Evolutionary conservation across 2,329 filamentous ascomycete species (phyloP).

Genomic region (Fonsecaea multimorphosa): DNA sequence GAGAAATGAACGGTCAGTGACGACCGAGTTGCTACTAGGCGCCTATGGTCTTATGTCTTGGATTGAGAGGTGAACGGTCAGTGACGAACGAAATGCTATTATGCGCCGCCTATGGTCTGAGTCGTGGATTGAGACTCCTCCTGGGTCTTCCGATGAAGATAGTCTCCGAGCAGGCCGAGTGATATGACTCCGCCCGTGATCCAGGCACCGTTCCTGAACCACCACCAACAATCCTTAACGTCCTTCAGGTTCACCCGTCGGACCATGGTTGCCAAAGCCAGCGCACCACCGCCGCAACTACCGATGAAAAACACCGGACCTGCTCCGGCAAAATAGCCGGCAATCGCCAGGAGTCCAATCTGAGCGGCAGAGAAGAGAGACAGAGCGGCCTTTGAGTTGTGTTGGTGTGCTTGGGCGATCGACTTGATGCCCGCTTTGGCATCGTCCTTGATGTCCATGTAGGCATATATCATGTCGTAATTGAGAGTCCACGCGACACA

Average conservation of each 20-base stretch:
- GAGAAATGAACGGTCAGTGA: no score
- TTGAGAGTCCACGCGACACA: conserved; percentile 57
- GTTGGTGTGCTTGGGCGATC: conserved; percentile 57
- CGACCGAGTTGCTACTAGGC: no score
- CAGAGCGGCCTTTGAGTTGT: conserved; percentile 54
- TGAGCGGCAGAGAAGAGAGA: conserved; percentile 50
- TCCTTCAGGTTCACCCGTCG: conserved; percentile 63
- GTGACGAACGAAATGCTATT: conserved; percentile 14
- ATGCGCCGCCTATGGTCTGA: conserved; percentile 17
- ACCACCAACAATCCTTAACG: conserved; percentile 67
- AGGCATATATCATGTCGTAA: conserved; percentile 60
- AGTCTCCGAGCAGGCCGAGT: conserved; percentile 62
- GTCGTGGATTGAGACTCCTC: conserved; percentile 27
- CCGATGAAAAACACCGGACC: conserved; percentile 65
- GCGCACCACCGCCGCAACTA: conserved; percentile 62
- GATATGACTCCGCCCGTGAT: conserved; percentile 66
- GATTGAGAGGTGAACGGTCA: no score
- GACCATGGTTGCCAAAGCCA: conserved; percentile 65
- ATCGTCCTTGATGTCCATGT: conserved; percentile 60
- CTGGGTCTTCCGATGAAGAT: conserved; percentile 44
- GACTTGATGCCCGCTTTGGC: conserved; percentile 58
- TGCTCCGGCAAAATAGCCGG: conserved; percentile 57
- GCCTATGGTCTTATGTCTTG: no score
- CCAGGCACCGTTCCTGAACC: conserved; percentile 68
- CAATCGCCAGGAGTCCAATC: conserved; percentile 51